A percentile compares a stretch with the other conserved stretches of the same genome.
These are phyloP conservation scores for Sclerospora graminicola DNA, from an alignment of 352 stramenopile species.

Conservation along the genomic window DNA sequence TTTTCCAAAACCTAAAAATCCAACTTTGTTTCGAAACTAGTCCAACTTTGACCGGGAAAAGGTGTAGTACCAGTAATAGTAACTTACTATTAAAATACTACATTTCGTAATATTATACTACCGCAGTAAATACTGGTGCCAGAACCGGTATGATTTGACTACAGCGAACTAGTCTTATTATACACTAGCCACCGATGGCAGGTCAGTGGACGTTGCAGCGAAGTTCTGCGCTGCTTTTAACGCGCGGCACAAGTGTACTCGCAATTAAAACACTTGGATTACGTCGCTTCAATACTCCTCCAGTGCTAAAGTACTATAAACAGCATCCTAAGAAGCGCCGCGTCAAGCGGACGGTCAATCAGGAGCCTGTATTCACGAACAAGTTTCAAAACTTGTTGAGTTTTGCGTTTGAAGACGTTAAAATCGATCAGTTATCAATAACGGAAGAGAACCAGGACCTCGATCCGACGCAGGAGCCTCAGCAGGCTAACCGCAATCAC, in stretches of 20 bases:
- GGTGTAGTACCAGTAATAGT: too few relatives aligned
- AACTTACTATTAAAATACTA: too few relatives aligned
- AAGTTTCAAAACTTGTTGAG: conserved; percentile 80
- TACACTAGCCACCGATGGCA: conserved; percentile 17
- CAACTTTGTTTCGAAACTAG: too few relatives aligned
- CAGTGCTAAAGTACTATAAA: conserved; percentile 8
- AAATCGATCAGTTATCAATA: neutral
- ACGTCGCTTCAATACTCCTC: conserved; percentile 22
- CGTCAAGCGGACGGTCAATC: conserved; percentile 1
- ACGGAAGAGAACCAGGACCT: too few relatives aligned
- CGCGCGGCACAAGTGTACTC: neutral
- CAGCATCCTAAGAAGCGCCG: conserved; percentile 16
- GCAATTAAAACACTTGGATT: conserved; percentile 2
- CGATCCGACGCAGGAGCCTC: neutral
- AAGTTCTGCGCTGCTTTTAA: conserved; percentile 14
- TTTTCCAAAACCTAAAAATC: too few relatives aligned
- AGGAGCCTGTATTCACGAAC: conserved; percentile 60
- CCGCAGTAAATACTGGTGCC: too few relatives aligned
- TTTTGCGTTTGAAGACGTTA: conserved; percentile 48
- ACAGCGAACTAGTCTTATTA: too few relatives aligned
- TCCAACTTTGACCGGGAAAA: too few relatives aligned
- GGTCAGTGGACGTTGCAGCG: conserved; percentile 40
- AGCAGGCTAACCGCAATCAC: conserved; percentile 3
- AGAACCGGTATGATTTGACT: too few relatives aligned
- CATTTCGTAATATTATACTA: too few relatives aligned